These are phyloP conservation scores for Metschnikowia borealis DNA, from an alignment of 805 yeast species.

Conservation along the genomic window DNA sequence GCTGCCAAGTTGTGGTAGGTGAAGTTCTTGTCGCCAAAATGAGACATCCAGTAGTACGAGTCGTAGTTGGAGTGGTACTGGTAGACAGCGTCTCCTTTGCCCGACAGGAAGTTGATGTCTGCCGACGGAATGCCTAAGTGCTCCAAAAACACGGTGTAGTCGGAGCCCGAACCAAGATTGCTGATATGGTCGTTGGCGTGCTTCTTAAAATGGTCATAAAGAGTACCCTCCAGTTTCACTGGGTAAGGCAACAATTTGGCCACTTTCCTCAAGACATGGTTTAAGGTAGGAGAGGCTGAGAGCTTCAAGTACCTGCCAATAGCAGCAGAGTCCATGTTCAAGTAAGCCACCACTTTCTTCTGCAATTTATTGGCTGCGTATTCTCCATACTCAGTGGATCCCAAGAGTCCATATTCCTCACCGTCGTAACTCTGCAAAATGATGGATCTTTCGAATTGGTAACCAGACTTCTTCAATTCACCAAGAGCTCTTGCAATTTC, in stretches of 20 bases:
- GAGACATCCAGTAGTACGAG: conserved; percentile 51
- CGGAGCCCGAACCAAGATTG: conserved; percentile 32
- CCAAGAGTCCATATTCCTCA: conserved; percentile 67
- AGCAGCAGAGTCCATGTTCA: conserved; percentile 65
- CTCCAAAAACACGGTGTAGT: conserved; percentile 57
- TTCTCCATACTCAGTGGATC: conserved; percentile 78
- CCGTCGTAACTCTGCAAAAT: conserved; percentile 80
- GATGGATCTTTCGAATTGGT: conserved; percentile 72
- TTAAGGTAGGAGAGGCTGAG: conserved; percentile 55
- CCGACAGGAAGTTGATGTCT: conserved; percentile 31
- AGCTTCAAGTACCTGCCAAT: conserved; percentile 48
- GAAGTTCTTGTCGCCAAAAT: conserved; percentile 49
- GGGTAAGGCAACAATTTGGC: conserved; percentile 18
- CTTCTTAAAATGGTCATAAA: conserved; percentile 48
- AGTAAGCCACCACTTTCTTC: conserved; percentile 56
- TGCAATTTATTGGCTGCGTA: conserved; percentile 45
- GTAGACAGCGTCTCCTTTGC: conserved; percentile 45
- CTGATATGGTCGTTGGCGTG: conserved; percentile 28
- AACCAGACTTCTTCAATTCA: conserved; percentile 50
- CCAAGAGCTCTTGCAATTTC: conserved; percentile 62
- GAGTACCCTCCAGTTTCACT: conserved; percentile 12
- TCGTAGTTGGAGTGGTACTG: conserved; percentile 60
- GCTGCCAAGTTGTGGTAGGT: conserved; percentile 54
- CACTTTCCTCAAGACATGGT: conserved; percentile 42
- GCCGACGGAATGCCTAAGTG: conserved; percentile 66